Percentiles rank a stretch among this genome's conserved stretches.
phyloP scores from a whole-genome alignment of 2,329 filamentous ascomycete species.

The Cordyceps farinosa region DNA sequence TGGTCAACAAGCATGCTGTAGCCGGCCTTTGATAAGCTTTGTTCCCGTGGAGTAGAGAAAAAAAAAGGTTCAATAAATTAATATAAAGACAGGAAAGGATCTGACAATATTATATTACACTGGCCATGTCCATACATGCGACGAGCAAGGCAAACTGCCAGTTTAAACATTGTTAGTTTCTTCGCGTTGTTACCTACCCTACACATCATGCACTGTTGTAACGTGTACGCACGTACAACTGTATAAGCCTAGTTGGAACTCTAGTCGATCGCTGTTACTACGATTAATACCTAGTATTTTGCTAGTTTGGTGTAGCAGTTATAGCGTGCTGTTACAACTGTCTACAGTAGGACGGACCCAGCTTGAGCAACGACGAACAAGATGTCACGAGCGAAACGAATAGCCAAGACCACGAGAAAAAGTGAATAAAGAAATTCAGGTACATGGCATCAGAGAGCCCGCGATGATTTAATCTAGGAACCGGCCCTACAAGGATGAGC shows the following conservation, averaged over 20 bases:
- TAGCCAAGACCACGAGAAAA: slow-evolving; percentile 47
- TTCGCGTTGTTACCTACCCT: background rate
- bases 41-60: too few species aligned
- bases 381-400: slow-evolving; percentile 64
- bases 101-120: background rate
- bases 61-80: too few species aligned
- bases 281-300: too few species aligned
- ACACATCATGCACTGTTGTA: background rate
- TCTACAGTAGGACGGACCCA: background rate
- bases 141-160: background rate
- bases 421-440: slow-evolving; percentile 22
- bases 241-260: too few species aligned
- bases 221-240: too few species aligned
- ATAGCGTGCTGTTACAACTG: background rate
- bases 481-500: slow-evolving; percentile 46
- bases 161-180: background rate
- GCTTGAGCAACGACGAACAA: background rate
- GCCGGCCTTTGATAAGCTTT: too few species aligned
- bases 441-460: slow-evolving; percentile 60
- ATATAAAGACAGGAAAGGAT: too few species aligned
- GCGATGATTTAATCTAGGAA: slow-evolving; percentile 53
- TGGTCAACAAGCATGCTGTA: too few species aligned
- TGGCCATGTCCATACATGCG: background rate
- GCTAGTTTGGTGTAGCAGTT: too few species aligned
- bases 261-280: too few species aligned